A percentile compares a stretch with the other conserved stretches of the same genome.
phyloP scores from a whole-genome alignment of 129 eudicot genomes.

The Scalesia atractyloides region DNA sequence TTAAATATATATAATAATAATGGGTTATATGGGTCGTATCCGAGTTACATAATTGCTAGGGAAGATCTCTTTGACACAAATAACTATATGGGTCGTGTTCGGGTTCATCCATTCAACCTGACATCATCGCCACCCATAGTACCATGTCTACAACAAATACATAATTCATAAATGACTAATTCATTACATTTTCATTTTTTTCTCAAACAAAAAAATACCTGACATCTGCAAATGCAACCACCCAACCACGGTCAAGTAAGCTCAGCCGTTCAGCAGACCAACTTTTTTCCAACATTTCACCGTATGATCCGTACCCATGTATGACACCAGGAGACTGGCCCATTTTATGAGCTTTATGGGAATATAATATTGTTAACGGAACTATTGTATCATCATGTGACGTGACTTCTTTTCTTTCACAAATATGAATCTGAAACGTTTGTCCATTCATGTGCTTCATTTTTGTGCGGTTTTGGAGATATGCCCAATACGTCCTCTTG shows the following conservation, averaged over 20 bases:
- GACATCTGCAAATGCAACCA: conserved; percentile 92
- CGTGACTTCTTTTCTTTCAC: conserved; percentile 63
- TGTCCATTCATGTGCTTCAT: conserved; percentile 41
- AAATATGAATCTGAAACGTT: conserved; percentile 51
- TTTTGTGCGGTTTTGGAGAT: conserved; percentile 25
- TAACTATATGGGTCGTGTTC: neutral
- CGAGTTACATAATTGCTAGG: neutral
- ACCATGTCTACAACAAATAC: neutral
- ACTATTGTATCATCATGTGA: conserved; percentile 65
- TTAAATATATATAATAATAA: too few species aligned
- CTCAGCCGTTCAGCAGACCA: conserved; percentile 81
- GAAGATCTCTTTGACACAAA: neutral
- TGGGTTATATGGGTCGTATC: neutral
- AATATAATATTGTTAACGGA: conserved; percentile 80
- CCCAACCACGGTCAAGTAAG: conserved; percentile 93
- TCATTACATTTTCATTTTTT: neutral
- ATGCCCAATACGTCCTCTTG: conserved; percentile 71
- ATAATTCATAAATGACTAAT: neutral
- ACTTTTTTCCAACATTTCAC: conserved; percentile 72
- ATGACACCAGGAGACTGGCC: conserved; percentile 77
- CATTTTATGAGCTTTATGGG: conserved; percentile 50
- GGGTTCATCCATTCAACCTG: neutral
- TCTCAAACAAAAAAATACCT: conserved; percentile 43
- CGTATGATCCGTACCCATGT: conserved; percentile 90
- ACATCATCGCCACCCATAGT: too few species aligned